Conservation (phyloP, 306 rosid genomes). For the cucumber (Cucumis sativus) region Cucumber_9930_V3 NC_026657.2:6952001-6952500, state of each 20-base stretch:
- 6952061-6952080: neutral
- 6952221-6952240: conserved; percentile 13
- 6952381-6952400: conserved; percentile 90
- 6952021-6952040: conserved; percentile 29
- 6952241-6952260: conserved; percentile 34
- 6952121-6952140: conserved; percentile 77
- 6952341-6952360: conserved; percentile 64
- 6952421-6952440: conserved; percentile 84
- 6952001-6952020: conserved; percentile 85
- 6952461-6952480: conserved; percentile 68
- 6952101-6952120: conserved; percentile 82
- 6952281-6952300: conserved; percentile 14
- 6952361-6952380: conserved; percentile 72
- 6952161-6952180: conserved; percentile 60
- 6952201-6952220: conserved; percentile 26
- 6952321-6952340: conserved; percentile 22
- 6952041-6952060: conserved; percentile 1
- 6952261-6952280: conserved; percentile 19
- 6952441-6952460: conserved; percentile 76
- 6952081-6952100: conserved; percentile 25
- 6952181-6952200: conserved; percentile 42
- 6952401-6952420: conserved; percentile 95
- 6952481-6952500: conserved; percentile 74
- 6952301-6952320: conserved; percentile 11
- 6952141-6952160: conserved; percentile 77